A percentile compares a stretch with the other conserved stretches of the same genome.
phyloP scores from a whole-genome alignment of 257 asterid genomes.

The Primulina eburnea region DNA sequence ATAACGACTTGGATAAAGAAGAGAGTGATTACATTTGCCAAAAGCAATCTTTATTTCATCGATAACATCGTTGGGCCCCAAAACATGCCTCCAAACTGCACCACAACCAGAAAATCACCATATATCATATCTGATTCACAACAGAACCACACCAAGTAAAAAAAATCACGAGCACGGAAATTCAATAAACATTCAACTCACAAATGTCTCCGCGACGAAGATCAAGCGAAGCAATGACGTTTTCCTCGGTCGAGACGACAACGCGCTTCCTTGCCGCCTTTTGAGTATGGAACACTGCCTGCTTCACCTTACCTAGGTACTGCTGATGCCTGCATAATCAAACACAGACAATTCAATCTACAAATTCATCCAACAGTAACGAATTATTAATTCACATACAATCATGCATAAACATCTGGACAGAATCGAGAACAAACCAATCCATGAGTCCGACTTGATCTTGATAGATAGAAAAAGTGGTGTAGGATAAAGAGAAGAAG shows the following conservation, averaged over 20 bases:
- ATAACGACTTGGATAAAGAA: not conserved
- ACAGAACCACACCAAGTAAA: not conserved
- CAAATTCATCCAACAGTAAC: constrained; percentile 19
- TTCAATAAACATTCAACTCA: constrained; percentile 30
- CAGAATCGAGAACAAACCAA: constrained; percentile 42
- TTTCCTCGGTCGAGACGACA: constrained; percentile 87
- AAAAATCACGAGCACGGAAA: not conserved
- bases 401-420: not conserved
- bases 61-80: constrained; percentile 72
- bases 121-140: constrained; percentile 7
- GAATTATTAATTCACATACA: not conserved
- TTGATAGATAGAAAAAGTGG: constrained; percentile 57
- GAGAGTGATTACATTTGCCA: constrained; percentile 65
- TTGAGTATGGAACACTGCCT: constrained; percentile 92
- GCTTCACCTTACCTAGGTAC: constrained; percentile 95
- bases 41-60: constrained; percentile 78
- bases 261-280: constrained; percentile 95
- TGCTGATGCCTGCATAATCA: constrained; percentile 72
- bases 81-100: constrained; percentile 98
- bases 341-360: constrained; percentile 22
- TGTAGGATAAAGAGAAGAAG: constrained; percentile 33
- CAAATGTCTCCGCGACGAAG: constrained; percentile 98
- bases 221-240: constrained; percentile 91
- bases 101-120: constrained; percentile 14
- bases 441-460: constrained; percentile 98